phyloP scores from a whole-genome alignment of 495 filamentous ascomycete species.

The Talaromyces wortmannii region DNA sequence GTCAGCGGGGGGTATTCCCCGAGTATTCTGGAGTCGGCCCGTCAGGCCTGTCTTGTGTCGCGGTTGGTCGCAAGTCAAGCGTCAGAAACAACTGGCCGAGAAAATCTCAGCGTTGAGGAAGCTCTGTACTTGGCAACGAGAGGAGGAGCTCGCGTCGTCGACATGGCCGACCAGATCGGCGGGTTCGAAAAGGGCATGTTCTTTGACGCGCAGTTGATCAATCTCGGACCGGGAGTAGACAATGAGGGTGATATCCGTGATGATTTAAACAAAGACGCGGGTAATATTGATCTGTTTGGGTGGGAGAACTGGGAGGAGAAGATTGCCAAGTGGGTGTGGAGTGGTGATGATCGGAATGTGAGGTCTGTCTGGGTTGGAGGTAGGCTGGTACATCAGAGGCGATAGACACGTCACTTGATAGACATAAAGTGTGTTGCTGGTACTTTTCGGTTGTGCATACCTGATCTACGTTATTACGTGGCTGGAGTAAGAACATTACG shows the following conservation, averaged over 20 bases:
- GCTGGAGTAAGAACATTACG: too few species aligned
- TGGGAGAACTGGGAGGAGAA: constrained; percentile 71
- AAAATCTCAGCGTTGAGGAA: constrained; percentile 64
- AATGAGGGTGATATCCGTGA: constrained; percentile 10
- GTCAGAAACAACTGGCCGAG: constrained; percentile 1
- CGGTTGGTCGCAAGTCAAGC: constrained; percentile 32
- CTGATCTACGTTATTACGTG: too few species aligned
- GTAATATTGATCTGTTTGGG: constrained; percentile 73
- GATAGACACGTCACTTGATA: neutral
- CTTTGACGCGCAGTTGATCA: constrained; percentile 80
- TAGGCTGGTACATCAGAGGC: constrained; percentile 55
- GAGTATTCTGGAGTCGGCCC: constrained; percentile 68
- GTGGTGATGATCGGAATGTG: constrained; percentile 80
- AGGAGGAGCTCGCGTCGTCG: constrained; percentile 73
- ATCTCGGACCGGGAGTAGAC: constrained; percentile 38
- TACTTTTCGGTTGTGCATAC: too few species aligned
- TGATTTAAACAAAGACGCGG: neutral
- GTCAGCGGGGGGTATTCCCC: constrained; percentile 78
- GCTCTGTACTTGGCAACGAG: constrained; percentile 78
- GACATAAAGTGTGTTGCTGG: neutral
- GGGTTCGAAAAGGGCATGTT: constrained; percentile 79
- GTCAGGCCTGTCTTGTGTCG: constrained; percentile 71
- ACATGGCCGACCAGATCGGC: constrained; percentile 61
- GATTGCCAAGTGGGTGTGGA: constrained; percentile 85
- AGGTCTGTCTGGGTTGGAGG: constrained; percentile 75